Conservation (phyloP, 768 basidiomycete species). For the Boletus rex-veris region DNA sequence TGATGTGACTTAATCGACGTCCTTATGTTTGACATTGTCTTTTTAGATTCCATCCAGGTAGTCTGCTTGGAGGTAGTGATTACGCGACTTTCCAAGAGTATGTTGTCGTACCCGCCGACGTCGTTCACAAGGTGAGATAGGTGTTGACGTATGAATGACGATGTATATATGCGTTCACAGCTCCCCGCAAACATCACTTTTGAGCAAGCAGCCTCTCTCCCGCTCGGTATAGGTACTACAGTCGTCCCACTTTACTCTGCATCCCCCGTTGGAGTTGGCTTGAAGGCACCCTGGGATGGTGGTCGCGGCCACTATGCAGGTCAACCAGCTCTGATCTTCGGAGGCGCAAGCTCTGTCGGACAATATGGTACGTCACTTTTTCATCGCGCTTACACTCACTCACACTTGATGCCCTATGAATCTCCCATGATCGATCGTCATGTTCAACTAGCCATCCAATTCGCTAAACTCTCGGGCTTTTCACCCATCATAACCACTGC, state of each 20-base stretch:
- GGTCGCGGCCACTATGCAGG: conserved; percentile 28
- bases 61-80: not conserved
- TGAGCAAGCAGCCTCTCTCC: conserved; percentile 39
- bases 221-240: conserved; percentile 31
- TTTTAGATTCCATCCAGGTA: conserved; percentile 20
- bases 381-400: conserved; percentile 17
- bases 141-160: too few relatives aligned
- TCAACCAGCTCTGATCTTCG: conserved; percentile 35
- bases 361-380: conserved; percentile 31
- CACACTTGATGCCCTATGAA: not conserved
- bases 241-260: conserved; percentile 32
- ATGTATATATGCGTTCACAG: conserved; percentile 6
- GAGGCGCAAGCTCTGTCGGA: conserved; percentile 37
- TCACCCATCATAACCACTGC: conserved; percentile 40
- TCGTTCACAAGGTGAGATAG: conserved; percentile 10
- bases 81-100: conserved; percentile 30
- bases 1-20: not conserved
- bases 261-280: conserved; percentile 25
- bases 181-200: conserved; percentile 37
- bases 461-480: conserved; percentile 34
- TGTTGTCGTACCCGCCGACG: conserved; percentile 20
- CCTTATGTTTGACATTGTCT: not conserved
- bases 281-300: conserved; percentile 35
- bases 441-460: conserved; percentile 29
- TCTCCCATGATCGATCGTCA: not conserved